These are phyloP conservation scores for Hanseniaspora sp. DNA, from an alignment of 1,139 yeast genomes.

Conservation along the genomic window DNA sequence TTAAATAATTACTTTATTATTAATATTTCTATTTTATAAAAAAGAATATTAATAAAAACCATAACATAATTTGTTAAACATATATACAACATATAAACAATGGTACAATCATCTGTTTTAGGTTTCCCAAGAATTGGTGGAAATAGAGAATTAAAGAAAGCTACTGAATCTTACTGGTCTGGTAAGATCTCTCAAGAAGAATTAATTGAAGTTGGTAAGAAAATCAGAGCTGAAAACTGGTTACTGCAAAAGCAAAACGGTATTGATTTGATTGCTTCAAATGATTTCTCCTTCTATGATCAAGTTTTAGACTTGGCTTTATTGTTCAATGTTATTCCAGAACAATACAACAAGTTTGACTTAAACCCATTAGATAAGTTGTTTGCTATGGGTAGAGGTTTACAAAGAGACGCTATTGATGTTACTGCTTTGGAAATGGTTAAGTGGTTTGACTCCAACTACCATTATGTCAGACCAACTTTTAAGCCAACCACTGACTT, in stretches of 20 bases:
- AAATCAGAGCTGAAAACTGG: slow-evolving; percentile 94
- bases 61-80: background rate
- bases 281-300: slow-evolving; percentile 96
- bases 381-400: slow-evolving; percentile 99
- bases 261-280: slow-evolving; percentile 92
- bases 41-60: background rate
- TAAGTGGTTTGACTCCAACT: slow-evolving; percentile 98
- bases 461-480: slow-evolving; percentile 99
- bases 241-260: slow-evolving; percentile 94
- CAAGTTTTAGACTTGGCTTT: slow-evolving; percentile 89
- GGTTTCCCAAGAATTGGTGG: slow-evolving; percentile 99
- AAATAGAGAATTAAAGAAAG: slow-evolving; percentile 96
- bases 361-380: slow-evolving; percentile 82
- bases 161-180: slow-evolving; percentile 97
- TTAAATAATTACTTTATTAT: no score
- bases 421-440: slow-evolving; percentile 99
- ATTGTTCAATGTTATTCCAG: slow-evolving; percentile 91
- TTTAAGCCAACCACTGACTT: slow-evolving; percentile 89
- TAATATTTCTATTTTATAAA: no score
- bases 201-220: slow-evolving; percentile 84
- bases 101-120: slow-evolving; percentile 93
- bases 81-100: slow-evolving; percentile 28
- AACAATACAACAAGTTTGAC: slow-evolving; percentile 86
- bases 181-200: slow-evolving; percentile 85
- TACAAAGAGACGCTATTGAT: slow-evolving; percentile 94